phyloP scores from a whole-genome alignment of 2,329 filamentous ascomycete genomes.

The Fusarium papillatum region DNA sequence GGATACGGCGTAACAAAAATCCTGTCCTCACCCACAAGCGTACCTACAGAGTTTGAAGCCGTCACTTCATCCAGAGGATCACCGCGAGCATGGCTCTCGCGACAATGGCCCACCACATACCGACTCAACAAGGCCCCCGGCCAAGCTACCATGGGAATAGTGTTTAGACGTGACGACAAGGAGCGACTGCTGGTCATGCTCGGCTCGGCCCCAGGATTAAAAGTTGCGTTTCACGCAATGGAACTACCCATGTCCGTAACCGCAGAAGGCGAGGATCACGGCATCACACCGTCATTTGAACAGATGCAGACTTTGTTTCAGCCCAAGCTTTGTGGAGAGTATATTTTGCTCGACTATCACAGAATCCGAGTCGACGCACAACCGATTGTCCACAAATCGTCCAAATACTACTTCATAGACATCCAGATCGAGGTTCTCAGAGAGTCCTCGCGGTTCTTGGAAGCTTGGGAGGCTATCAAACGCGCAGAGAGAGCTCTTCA shows the following conservation, averaged over 20 bases:
- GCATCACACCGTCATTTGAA: neutral
- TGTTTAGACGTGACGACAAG: conserved; percentile 11
- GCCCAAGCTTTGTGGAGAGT: neutral
- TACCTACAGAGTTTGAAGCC: neutral
- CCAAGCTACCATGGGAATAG: neutral
- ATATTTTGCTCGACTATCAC: conserved; percentile 3
- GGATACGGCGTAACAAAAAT: neutral
- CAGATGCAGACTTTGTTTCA: neutral
- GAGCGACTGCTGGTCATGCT: conserved; percentile 13
- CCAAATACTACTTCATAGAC: conserved; percentile 16
- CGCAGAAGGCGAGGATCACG: neutral
- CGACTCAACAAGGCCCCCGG: neutral
- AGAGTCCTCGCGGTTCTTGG: neutral
- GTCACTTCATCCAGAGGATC: neutral
- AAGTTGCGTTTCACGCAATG: conserved; percentile 3
- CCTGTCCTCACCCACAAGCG: neutral
- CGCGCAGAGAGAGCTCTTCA: neutral
- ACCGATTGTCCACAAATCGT: conserved; percentile 1
- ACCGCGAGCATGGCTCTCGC: neutral
- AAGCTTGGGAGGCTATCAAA: neutral
- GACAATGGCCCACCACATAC: neutral
- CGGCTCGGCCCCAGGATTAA: conserved; percentile 4
- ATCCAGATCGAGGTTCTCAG: neutral
- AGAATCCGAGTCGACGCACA: conserved; percentile 4
- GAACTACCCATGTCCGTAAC: conserved; percentile 1